Evolutionary conservation across 2,329 filamentous ascomycete genomes (phyloP), one percentile per base, ranked within the genome.

Genomic region (Trichoderma asperellum): DNA sequence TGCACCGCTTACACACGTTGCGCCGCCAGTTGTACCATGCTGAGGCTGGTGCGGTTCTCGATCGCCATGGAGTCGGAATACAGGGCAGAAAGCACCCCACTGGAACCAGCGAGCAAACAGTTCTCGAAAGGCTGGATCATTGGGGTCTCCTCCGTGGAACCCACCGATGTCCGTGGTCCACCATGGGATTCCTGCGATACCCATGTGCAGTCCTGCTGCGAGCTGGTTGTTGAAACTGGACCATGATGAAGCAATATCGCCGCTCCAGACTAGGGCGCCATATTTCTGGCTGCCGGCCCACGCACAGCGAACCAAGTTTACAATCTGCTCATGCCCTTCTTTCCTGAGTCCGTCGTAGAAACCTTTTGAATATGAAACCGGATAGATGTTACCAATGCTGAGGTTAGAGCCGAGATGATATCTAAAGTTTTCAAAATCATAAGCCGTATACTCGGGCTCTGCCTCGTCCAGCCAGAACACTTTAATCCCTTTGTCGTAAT

Each of bases 121-220:
- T 74, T 91, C 89, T 8, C 87, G 81, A 77, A 91, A 91, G 0
- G 73, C 80, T 1, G 80, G 77, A 58, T 89, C 84, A 0, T 80
- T 76, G 0, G 88, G 87, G 70, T 89, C 82, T 0, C 89, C 89
- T 5, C 89, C 89, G 73, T 91, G 89, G 74, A 92, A 91, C 0
- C 89, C 89, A 1, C 89, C 89, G 64, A 91, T 91, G 73, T 91
- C 89, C 0, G 89, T 91, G 0, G 89, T 91, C 87, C 88, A 91
- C 88, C 88, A 91, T 0, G 88, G 84, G 11, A 91, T 82, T 0
- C 89, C 89, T 0, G 87, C 82, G 5, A 91, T 78, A 0, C 88
- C 89, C 86, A 90, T 90, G 74, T 89, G 89, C 24, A 91, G 79
- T 49, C 52, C 52, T 55, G 52, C 52, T 32, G 52, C 21, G 24